Evolutionary conservation across 1,284 basidiomycete species (phyloP), one percentile per base, ranked within the genome.

Genomic region (Rhodotorula sp.): DNA sequence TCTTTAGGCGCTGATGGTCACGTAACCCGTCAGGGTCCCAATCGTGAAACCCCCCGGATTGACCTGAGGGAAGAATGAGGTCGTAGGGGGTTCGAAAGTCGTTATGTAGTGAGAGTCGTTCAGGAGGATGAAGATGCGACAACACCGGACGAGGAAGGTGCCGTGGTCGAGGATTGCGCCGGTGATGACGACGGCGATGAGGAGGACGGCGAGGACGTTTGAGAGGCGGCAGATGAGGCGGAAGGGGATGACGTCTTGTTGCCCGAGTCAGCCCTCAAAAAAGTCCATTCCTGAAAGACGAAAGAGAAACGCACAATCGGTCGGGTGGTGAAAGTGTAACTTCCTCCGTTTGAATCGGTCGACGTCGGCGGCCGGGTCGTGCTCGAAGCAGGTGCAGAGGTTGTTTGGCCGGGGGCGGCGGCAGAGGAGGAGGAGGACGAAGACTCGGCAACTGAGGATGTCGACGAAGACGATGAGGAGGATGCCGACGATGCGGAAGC

Each of bases 21-120:
- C 74, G 60, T 71, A 75, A 12, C 65, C 72, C 31, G 74, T 74
- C 43, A 76, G 10, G 1, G 75, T 76, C 4, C 72, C 75, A 48
- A 76, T 70, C 2, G 72, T 74, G 56, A 64, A 67, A 2, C 74
- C 74, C 5, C 69, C 71, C 3, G 74, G 74, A 65, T 76, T 76
- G 39, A 73, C 65, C 72, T 74, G 54, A 12, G 14, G 4, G 15
- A 43, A 15, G 23, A 54, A 54, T 23, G 23, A 54, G 6, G 54
- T 29, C 8, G 26, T 4, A 18, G 18, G 29, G 18, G 16, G 0
- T 12, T n/a, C 26, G 26, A 29, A n/a, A n/a, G n/a, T n/a, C 14
- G 52, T 15, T 15, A 54, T 54, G 52, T n/a, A 26, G 23, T 51
- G 49, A 18, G 49, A 51, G n/a, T n/a, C 54, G 15, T n/a, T 26